These are phyloP conservation scores for Alternaria brassicae DNA, from an alignment of 2,329 filamentous ascomycete genomes.

Conservation along the genomic window DNA sequence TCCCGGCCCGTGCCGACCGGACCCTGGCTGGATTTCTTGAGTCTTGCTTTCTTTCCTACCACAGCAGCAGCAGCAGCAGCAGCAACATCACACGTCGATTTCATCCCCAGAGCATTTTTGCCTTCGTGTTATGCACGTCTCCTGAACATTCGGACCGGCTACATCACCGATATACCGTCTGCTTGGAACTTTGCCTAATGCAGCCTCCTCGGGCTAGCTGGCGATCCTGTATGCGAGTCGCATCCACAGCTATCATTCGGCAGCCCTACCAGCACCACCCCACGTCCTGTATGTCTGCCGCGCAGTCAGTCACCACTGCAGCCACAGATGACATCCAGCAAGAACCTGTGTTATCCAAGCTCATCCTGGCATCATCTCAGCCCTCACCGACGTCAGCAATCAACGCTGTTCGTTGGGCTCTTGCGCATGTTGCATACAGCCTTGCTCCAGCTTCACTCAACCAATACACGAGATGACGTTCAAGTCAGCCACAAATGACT, in stretches of 20 bases:
- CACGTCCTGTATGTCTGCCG: constrained; percentile 4
- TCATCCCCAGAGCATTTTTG: not conserved
- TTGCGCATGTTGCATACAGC: constrained; percentile 20
- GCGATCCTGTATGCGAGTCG: constrained; percentile 29
- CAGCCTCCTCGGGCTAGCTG: constrained; percentile 14
- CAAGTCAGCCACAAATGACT: constrained; percentile 30
- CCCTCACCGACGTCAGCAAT: constrained; percentile 8
- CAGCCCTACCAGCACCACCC: constrained; percentile 31
- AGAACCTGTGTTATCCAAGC: constrained; percentile 29
- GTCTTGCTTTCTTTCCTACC: not conserved
- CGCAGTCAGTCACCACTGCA: constrained; percentile 1
- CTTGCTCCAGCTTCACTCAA: constrained; percentile 28
- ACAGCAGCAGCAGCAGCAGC: not conserved
- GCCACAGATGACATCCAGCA: constrained; percentile 5
- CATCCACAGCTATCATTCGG: constrained; percentile 30
- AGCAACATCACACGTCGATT: not conserved
- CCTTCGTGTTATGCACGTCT: not conserved
- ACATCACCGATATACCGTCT: constrained; percentile 1
- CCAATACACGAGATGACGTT: constrained; percentile 25
- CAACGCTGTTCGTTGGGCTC: constrained; percentile 14
- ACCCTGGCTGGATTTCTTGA: not conserved
- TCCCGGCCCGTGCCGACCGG: constrained; percentile 10
- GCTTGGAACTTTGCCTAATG: constrained; percentile 5
- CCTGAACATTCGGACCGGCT: not conserved
- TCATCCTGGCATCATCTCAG: constrained; percentile 16